Base-by-base conservation (phyloP, 2,329 filamentous ascomycete genomes). In the Diaporthe sp. region DNA sequence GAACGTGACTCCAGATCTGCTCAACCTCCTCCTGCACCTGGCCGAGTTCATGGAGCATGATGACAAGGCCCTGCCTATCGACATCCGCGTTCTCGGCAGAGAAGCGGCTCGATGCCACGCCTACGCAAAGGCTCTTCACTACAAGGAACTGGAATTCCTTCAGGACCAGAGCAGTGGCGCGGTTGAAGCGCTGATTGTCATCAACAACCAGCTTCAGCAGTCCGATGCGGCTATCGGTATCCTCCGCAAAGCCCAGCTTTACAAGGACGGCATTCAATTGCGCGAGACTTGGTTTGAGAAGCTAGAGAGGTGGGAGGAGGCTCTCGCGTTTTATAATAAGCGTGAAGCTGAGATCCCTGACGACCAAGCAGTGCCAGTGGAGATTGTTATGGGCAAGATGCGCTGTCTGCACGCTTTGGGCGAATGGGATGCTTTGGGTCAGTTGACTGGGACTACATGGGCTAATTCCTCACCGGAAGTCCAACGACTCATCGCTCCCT, bases 41-140 rank as follows among this genome's bases (percentile, higher is more conserved):
- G 97, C 97, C 31, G 97, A 99, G 83, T 99, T 99, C 84, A 99
- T 99, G 97, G 97, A 99, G 83, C 97, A 99, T 81, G 97, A 99
- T 80, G 97, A 99, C 83, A 99, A 99, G 84, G 96, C 97, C 19
- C 87, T 99, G 71, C 97, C 97, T 2, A 99, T 99, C 77, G 97
- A 99, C 82, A 98, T 99, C 78, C 90, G 97, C 67, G 95, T 97
- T 13, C 90, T 99, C 15, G 97, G 97, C 44, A 94, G 96, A 82
- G 98, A 98, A 83, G 97, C 97, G 67, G 96, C 94, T 28, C 96
- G 97, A 80, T 99, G 97, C 79, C 97, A 99, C 84, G 97, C 97
- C 6, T 99, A 98, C 82, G 97, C 97, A 46, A 99, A 99, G 85
- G 97, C 97, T 13, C 88, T 99, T 53, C 97, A 99, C 82, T 99